Percentiles rank a stretch among this genome's conserved stretches.
phyloP scores from a whole-genome alignment of 2,329 filamentous ascomycete species.

The Ceratocystis alfenasii region DNA sequence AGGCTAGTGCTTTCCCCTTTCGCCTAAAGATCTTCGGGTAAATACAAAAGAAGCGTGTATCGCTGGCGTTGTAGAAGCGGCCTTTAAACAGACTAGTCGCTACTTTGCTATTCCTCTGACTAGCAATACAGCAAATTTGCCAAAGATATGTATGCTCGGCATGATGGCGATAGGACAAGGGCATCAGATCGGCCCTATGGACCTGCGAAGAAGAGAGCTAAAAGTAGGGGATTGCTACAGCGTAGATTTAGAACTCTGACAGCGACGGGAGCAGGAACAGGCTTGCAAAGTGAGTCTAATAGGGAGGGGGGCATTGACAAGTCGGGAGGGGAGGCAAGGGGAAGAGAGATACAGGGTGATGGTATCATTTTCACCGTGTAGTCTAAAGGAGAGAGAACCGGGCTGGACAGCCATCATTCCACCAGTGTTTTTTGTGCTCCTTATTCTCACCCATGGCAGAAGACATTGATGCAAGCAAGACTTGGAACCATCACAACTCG shows the following conservation, averaged over 20 bases:
- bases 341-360: not conserved
- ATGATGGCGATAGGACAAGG: not conserved
- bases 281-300: not conserved
- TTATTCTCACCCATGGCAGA: not conserved
- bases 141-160: not conserved
- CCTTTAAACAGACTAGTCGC: not conserved
- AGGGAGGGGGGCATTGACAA: not conserved
- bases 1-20: not conserved
- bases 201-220: constrained; percentile 22
- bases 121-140: not conserved
- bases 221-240: not conserved
- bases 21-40: constrained; percentile 6
- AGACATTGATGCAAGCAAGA: too few relatives aligned
- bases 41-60: constrained; percentile 9
- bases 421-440: not conserved
- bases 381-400: not conserved
- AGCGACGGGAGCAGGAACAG: not conserved
- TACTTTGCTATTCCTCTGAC: not conserved
- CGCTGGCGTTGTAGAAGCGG: not conserved
- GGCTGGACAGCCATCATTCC: too few relatives aligned
- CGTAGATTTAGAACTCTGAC: not conserved
- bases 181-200: constrained; percentile 24
- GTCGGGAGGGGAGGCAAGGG: not conserved
- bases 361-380: not conserved
- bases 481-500: too few relatives aligned